Base-by-base conservation (phyloP, 176 grass and related monocot genomes). In the Phoenix dactylifera region DNA sequence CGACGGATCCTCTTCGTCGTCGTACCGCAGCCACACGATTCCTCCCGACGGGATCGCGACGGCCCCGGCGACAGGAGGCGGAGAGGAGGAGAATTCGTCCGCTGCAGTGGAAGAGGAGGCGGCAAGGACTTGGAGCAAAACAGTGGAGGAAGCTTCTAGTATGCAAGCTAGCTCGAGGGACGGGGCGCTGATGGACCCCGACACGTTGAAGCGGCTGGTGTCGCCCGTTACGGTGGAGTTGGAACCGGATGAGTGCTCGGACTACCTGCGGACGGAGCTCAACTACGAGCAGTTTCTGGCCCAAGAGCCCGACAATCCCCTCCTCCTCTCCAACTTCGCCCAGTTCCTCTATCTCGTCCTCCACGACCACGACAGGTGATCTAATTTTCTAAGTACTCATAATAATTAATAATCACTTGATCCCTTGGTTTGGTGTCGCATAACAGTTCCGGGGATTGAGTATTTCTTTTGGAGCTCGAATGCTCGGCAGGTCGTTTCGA, bases 291-390 rank as follows among this genome's bases (percentile, higher is more conserved):
- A 44, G 22, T 78, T 84, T 50, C 57, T 98, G 63, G 68, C 79
- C 24, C 60, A 80, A 66, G 82, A 98, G 15, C 84, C 93, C 29
- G 24, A 88, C 58, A 98, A 79, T 73, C 64, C 81, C 63, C 82
- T 98, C 52, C 73, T 92, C 50, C 79, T 98, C 0, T 54, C 66
- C 48, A 98, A 98, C 77, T 98, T 92, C 55, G 93, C 93, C 1
- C 87, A 89, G 64, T 92, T 92, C 69, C 66, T 92, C 24, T 85
- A 74, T 60, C 58, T 83, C 39, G 87, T 98, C 72, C 87, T 85
- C 66, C 72, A 67, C 62, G 84, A 98, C 17, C 69, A 86, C 54
- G 82, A 89, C 52, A 78, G 88, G 93, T 98, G 74, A 44, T 44
- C 35, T 39, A 39, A 12, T 39, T 10, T 12, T 39, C 35, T 10